Percentiles rank a stretch among this genome's conserved stretches.
Conservation (phyloP, 192 early-diverging fungal species). For the Rhizophlyctis rosea region DNA sequence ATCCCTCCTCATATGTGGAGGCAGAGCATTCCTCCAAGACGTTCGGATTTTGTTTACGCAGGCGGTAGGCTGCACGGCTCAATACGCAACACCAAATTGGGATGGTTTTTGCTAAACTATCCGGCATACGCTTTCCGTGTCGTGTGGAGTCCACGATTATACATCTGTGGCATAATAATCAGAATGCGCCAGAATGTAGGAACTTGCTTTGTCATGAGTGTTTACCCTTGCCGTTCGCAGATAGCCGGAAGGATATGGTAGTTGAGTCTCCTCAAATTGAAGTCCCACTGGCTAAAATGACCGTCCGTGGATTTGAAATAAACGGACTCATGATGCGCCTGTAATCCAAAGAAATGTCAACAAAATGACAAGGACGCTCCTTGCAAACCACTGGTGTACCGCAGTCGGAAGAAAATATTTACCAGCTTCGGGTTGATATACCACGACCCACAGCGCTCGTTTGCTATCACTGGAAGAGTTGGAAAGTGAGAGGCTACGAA, state of each 20-base stretch:
- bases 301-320: constrained; percentile 97
- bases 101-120: constrained; percentile 79
- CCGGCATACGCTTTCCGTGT: constrained; percentile 79
- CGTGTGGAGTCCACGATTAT: constrained; percentile 88
- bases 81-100: constrained; percentile 86
- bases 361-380: neutral
- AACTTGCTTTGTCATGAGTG: neutral
- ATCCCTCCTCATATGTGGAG: constrained; percentile 10
- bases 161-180: constrained; percentile 45
- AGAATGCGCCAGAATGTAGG: neutral
- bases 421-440: constrained; percentile 69
- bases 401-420: neutral
- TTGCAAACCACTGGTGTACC: constrained; percentile 6
- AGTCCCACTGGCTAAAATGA: constrained; percentile 80
- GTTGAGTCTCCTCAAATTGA: constrained; percentile 78
- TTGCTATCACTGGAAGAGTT: constrained; percentile 63
- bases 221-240: constrained; percentile 52
- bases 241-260: constrained; percentile 66
- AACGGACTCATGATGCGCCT: constrained; percentile 51
- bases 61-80: constrained; percentile 45
- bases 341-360: too few relatives aligned
- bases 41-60: neutral
- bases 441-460: constrained; percentile 87
- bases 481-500: constrained; percentile 54
- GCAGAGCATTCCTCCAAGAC: neutral